Evolutionary conservation across 169 alveolate species (phyloP).

Genomic region (Plasmodium inui): DNA sequence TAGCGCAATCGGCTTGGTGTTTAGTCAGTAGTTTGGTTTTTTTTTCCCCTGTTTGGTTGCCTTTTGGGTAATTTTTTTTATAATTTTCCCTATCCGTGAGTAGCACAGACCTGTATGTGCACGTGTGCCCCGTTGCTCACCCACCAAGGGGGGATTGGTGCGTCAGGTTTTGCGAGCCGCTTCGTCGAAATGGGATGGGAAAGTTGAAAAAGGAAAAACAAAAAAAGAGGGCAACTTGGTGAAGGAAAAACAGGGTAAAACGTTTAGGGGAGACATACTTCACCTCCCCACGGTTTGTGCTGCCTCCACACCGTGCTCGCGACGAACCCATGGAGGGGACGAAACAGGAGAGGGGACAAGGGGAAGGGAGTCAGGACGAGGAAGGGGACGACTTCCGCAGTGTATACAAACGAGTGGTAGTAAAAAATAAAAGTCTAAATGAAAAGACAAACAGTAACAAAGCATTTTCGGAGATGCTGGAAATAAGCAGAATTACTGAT

Average conservation of each 20-base stretch:
- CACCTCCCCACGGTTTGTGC: neutral
- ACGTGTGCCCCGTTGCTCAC: neutral
- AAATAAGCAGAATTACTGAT: conserved; percentile 41
- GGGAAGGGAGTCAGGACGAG: neutral
- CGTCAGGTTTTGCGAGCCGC: neutral
- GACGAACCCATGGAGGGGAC: neutral
- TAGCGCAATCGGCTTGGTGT: neutral
- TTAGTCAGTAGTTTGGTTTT: neutral
- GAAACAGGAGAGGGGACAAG: neutral
- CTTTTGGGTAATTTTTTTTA: neutral
- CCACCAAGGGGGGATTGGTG: neutral
- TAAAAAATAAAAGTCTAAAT: neutral
- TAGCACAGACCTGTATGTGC: neutral
- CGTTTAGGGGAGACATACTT: neutral
- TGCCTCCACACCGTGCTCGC: neutral
- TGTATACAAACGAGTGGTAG: conserved; percentile 21
- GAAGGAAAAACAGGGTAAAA: neutral
- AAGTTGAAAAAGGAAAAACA: neutral
- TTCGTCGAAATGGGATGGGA: neutral
- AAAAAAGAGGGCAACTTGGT: neutral
- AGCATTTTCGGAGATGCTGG: conserved; percentile 8
- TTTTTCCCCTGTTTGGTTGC: neutral
- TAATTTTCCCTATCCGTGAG: neutral
- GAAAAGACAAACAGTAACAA: conserved; percentile 6
- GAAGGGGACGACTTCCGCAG: conserved; percentile 13